These are phyloP conservation scores for Cicer yamashitae DNA, from an alignment of 306 rosid genomes.

Conservation along the genomic window DNA sequence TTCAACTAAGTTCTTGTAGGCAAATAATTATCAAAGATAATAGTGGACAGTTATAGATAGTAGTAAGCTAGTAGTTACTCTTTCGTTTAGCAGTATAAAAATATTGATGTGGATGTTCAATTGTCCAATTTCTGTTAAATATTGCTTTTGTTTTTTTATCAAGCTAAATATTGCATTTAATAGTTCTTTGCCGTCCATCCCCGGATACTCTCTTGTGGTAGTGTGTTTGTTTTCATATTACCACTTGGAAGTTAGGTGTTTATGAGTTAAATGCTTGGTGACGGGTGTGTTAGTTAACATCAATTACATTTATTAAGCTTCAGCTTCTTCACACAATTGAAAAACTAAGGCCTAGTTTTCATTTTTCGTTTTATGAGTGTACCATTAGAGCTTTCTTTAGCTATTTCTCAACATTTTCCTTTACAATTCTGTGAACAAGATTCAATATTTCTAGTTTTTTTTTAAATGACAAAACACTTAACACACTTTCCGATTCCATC, in stretches of 20 bases:
- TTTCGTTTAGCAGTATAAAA: neutral
- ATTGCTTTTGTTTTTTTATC: too few relatives aligned
- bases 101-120: neutral
- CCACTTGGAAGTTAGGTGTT: neutral
- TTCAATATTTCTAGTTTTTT: too few relatives aligned
- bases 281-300: neutral
- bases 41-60: neutral
- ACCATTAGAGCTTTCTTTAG: too few relatives aligned
- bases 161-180: neutral
- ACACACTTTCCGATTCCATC: too few relatives aligned
- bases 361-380: too few relatives aligned
- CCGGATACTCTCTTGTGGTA: neutral
- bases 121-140: neutral
- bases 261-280: neutral
- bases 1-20: conserved; percentile 29
- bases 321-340: too few relatives aligned
- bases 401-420: too few relatives aligned
- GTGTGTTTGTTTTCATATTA: neutral
- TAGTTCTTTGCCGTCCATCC: neutral
- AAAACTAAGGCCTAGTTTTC: too few relatives aligned
- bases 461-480: too few relatives aligned
- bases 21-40: conserved; percentile 17
- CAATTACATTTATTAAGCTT: too few relatives aligned
- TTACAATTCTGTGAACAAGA: too few relatives aligned
- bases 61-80: neutral